Base-by-base conservation (phyloP, 176 grass and related monocot species). In the Carex scoparia region DNA sequence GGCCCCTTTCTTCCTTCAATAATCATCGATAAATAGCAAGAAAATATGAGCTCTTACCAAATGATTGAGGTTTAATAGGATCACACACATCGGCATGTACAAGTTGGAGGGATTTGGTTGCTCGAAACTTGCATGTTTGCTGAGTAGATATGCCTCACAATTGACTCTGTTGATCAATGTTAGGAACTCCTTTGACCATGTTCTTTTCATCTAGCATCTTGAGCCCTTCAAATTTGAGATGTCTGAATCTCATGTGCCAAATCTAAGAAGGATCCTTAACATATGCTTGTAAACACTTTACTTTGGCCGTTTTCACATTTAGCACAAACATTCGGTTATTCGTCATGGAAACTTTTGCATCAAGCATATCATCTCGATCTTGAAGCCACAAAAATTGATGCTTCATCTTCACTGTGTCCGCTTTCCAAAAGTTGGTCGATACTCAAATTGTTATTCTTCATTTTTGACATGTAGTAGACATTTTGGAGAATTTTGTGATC, bases 21-120 rank as follows among this genome's bases (percentile, higher is more conserved):
- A 80, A 79, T 86, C 84, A 80, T 67, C 18, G 65, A 86, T 37
- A 16, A 79, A 86, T 31, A 46, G 38, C 15, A 63, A 13, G 31
- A 79, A 79, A 79, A 31, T 85, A 85, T 23, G 4, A 53, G 15
- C 44, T 86, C 10, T 38, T 42, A 48, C 14, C 53, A 5, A 79
- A 55, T 13, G 74, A 57, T 60, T 30, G 10, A 2, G 32, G 54
- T n/a, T 37, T 33, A 10, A 85, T 85, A 6, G 10, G 9, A 10
- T 61, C 61, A 4, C 40, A 69, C 31, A 80, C 11, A 57, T 86
- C 38, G 84, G 58, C 68, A 30, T 81, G 84, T 14, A 86, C 27
- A 9, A 80, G 16, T 32, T 86, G 16, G 1, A 80, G 27, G 0
- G 7, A 16, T 2, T 16, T 54, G 10, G 11, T 65, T 23, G 16